Evolutionary conservation across 2,329 filamentous ascomycete species (phyloP).

Genomic region (Chaetomiaceae sp.): DNA sequence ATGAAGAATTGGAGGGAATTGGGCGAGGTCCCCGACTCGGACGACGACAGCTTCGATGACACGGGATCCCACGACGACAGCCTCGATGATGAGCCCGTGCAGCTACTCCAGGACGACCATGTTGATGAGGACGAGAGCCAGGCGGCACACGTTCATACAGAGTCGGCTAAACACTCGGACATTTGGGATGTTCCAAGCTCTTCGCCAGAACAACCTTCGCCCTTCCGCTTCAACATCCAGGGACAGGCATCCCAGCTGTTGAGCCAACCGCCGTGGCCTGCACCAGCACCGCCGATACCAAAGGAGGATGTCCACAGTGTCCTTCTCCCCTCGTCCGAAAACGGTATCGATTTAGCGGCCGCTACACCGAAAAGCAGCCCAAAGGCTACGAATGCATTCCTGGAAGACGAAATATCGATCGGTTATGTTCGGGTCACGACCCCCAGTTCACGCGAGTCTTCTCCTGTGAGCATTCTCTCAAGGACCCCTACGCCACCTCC

Average conservation of each 20-base stretch:
- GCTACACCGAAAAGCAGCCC: background rate
- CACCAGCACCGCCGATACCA: slow-evolving; percentile 1
- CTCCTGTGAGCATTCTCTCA: slow-evolving; percentile 18
- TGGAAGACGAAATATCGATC: slow-evolving; percentile 34
- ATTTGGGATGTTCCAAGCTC: slow-evolving; percentile 22
- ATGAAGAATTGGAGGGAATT: slow-evolving; percentile 48
- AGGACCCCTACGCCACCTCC: slow-evolving; percentile 18
- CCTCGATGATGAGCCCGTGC: background rate
- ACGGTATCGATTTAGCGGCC: background rate
- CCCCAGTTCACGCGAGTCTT: background rate
- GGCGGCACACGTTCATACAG: background rate
- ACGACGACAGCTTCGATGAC: slow-evolving; percentile 43
- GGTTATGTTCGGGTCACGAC: slow-evolving; percentile 33
- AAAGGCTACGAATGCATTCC: slow-evolving; percentile 4
- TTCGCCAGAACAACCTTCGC: background rate
- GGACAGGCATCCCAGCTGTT: slow-evolving; percentile 8
- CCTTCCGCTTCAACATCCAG: background rate
- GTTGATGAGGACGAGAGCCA: background rate
- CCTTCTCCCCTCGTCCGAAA: background rate
- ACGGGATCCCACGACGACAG: slow-evolving; percentile 5
- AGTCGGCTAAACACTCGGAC: slow-evolving; percentile 10
- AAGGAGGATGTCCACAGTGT: background rate
- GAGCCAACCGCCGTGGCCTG: slow-evolving; percentile 7
- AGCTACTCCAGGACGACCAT: background rate
- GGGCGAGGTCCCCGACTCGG: slow-evolving; percentile 48